Evolutionary conservation across 305 asterid genomes (phyloP), one percentile per base, ranked within the genome.

Genomic region (Fraxinus sp.): DNA sequence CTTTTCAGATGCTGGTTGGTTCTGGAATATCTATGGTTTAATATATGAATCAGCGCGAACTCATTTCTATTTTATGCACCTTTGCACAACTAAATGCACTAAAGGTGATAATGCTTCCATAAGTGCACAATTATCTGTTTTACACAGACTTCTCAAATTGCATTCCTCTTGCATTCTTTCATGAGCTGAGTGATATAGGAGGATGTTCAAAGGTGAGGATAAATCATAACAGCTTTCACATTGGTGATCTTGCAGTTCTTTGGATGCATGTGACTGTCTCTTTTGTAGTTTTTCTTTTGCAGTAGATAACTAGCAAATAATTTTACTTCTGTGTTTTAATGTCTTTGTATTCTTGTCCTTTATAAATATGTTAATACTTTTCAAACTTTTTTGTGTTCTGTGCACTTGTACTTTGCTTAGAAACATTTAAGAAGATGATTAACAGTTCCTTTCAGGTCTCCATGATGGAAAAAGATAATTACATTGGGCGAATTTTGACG

Each of bases 1-100:
- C 99, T 81, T 96, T 96, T 68, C 92, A 91, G 89, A 96, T 96
- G 99, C 93, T 96, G 98, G 99, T 96, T 87, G 80, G 97, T 92
- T 81, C 82, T 83, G 79, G 66, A 70, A 75, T 86, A 75, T 84
- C 84, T 75, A 26, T 64, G 52, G 78, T 39, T 80, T 74, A 77
- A 74, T 32, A 37, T 79, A n/a, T 41, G 59, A 57, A 75, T 75
- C 73, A 70, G 33, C 41, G 8, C 26, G n/a, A 49, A 73, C 22
- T 72, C 75, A 33, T 72, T 72, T 72, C 28, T 72, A 46, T 36
- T 46, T 6, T 62, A 30, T 81, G 79, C 72, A 32, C 32, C 37
- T 71, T 32, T 7, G 41, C 22, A 73, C 24, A 13, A 73, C 35
- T 36, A 55, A 77, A 79, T 75, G 39, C 22, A 80, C 77, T 57